Evolutionary conservation across 164 flowering plant species (phyloP), one percentile per base, ranked within the genome.

Genomic region (Nelumbo lutea): DNA sequence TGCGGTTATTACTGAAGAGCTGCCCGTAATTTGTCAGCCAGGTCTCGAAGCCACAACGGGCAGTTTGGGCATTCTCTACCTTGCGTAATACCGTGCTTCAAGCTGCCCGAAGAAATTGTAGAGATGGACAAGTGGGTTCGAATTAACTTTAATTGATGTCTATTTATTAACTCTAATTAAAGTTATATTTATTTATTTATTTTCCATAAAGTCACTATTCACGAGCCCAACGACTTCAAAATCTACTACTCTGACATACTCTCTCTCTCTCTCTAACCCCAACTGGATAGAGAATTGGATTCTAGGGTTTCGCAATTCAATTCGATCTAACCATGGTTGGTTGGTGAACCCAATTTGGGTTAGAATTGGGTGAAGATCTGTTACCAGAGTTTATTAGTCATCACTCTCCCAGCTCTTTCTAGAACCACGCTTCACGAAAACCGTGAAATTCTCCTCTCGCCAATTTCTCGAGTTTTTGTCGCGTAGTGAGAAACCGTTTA

Each of bases 21-120:
- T 76, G 83, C 82, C 79, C 85, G 83, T 73, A 70, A 73, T 75
- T 13, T 13, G 53, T 50, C 11, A 27, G 27, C 27, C 27, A 27
- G 27, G 27, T 27, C 27, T 27, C 27, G 27, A 27, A 27, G 27
- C 27, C 27, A 27, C 27, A 27, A 10, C 72, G 83, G 83, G 83
- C 80, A 80, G 79, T 5, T 8, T 51, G 80, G 83, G 80, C 78
- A 80, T 3, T 15, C 57, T 41, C 9, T 6, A 50, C 72, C 38
- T 67, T 9, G n/a, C 39, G 55, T 57, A 67, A 44, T 42, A 53
- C 38, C 61, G 8, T 60, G 48, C 6, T 50, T 60, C 10, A 14
- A 27, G 44, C 60, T 69, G 62, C 61, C 68, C 70, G 44, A 60
- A 59, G 46, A 56, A 53, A 41, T 14, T 42, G 69, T 42, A 42